These are phyloP conservation scores for Vanrija pseudolonga DNA, from an alignment of 1,284 basidiomycete genomes.

Conservation along the genomic window DNA sequence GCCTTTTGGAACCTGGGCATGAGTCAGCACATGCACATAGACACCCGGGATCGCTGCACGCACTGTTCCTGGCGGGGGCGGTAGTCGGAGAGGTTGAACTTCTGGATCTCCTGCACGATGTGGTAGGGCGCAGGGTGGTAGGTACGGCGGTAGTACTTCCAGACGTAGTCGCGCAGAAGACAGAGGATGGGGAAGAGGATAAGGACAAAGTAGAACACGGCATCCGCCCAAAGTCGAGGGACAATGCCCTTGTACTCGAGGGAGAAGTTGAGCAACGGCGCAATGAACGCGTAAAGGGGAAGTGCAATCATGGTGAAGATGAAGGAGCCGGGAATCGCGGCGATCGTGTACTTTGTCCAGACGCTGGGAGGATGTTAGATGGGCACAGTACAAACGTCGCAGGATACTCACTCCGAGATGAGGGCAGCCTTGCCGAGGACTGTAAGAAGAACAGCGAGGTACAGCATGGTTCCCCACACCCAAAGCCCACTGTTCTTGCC, in stretches of 20 bases:
- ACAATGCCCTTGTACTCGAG: conserved; percentile 86
- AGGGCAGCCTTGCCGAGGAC: conserved; percentile 96
- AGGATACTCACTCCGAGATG: conserved; percentile 79
- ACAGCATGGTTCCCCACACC: conserved; percentile 97
- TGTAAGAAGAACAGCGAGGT: conserved; percentile 86
- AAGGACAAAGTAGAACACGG: conserved; percentile 85
- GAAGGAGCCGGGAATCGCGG: conserved; percentile 95
- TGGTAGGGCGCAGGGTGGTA: conserved; percentile 90
- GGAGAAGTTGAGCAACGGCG: conserved; percentile 80
- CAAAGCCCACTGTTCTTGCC: conserved; percentile 88
- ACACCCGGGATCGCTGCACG: conserved; percentile 49
- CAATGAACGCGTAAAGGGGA: conserved; percentile 82
- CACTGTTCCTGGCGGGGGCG: conserved; percentile 94
- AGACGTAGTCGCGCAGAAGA: conserved; percentile 83
- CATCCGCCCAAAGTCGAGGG: conserved; percentile 77
- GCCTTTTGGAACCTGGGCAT: conserved; percentile 80
- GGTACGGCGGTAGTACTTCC: conserved; percentile 94
- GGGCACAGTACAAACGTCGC: no score
- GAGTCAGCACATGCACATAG: neutral
- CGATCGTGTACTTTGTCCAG: conserved; percentile 99
- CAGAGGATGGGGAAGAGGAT: conserved; percentile 84
- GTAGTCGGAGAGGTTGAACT: conserved; percentile 97
- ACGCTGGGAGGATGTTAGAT: conserved; percentile 55
- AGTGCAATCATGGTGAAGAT: conserved; percentile 90
- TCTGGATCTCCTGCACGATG: conserved; percentile 92